These are phyloP conservation scores for Trametes sanguinea DNA, from an alignment of 768 basidiomycete genomes.

Conservation along the genomic window DNA sequence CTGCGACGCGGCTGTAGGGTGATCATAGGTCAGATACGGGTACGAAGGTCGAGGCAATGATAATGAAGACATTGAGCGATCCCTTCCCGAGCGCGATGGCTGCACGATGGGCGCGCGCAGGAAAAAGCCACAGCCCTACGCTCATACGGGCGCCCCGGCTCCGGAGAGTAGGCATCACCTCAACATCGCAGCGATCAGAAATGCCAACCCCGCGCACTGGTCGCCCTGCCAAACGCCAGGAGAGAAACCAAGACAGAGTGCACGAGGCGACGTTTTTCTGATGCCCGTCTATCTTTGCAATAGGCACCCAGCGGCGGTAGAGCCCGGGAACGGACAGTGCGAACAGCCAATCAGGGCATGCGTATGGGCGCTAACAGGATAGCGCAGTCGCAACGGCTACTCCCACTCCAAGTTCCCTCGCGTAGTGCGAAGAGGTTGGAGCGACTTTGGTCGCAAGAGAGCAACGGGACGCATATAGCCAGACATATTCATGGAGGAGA, in stretches of 20 bases:
- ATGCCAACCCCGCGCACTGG: not conserved
- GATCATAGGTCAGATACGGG: no score
- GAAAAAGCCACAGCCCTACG: no score
- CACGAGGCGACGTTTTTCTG: not conserved
- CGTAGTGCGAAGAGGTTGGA: no score
- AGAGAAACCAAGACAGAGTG: not conserved
- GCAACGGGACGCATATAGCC: no score
- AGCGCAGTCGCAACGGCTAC: not conserved
- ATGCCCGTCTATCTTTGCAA: not conserved
- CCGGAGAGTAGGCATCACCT: no score
- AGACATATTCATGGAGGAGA: not conserved
- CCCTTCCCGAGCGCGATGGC: not conserved
- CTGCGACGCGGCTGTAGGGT: constrained; percentile 68
- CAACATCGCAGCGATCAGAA: not conserved
- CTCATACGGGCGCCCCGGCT: no score
- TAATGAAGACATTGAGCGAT: no score
- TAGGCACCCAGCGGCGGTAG: not conserved
- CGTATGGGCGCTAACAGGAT: not conserved
- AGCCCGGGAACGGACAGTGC: not conserved
- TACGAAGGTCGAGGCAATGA: not conserved
- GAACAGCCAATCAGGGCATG: constrained; percentile 12
- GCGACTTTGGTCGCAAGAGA: no score
- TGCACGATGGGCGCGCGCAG: not conserved
- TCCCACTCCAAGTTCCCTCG: no score
- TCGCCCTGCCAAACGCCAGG: not conserved